A percentile compares a stretch with the other conserved stretches of the same genome.
These are phyloP conservation scores for Piloderma croceum DNA, from an alignment of 768 basidiomycete species.

Conservation along the genomic window DNA sequence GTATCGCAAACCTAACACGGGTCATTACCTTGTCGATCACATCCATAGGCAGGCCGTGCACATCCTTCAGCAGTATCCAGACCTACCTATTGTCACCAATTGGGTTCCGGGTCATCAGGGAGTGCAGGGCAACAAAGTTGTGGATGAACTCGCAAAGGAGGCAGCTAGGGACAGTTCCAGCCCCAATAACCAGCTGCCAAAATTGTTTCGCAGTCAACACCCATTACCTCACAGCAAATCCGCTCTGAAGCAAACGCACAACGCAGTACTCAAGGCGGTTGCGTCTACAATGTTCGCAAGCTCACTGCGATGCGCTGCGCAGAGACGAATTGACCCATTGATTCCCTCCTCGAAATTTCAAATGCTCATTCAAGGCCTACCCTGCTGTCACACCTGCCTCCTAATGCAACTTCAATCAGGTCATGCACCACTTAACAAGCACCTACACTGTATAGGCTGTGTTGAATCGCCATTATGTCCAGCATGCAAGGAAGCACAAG, in stretches of 20 bases:
- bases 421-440: slow-evolving; percentile 24
- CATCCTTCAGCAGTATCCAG: too few species aligned
- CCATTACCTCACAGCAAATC: too few species aligned
- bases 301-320: slow-evolving; percentile 1
- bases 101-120: too few species aligned
- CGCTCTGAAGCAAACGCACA: slow-evolving; percentile 2
- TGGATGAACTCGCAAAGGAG: too few species aligned
- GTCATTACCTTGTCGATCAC: too few species aligned
- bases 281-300: neutral
- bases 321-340: neutral
- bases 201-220: too few species aligned
- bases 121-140: too few species aligned
- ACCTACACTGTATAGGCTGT: slow-evolving; percentile 24
- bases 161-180: too few species aligned
- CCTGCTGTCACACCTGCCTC: slow-evolving; percentile 14
- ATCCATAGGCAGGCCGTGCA: too few species aligned
- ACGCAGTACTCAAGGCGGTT: neutral
- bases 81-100: too few species aligned
- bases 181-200: too few species aligned
- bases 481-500: slow-evolving; percentile 15
- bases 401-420: slow-evolving; percentile 27
- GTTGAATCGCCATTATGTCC: slow-evolving; percentile 22
- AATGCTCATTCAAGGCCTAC: slow-evolving; percentile 6
- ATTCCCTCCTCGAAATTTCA: neutral
- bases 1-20: too few species aligned